Evolutionary conservation across 2,329 filamentous ascomycete genomes (phyloP), one percentile per base, ranked within the genome.

Genomic region (Dactylellina cionopaga): DNA sequence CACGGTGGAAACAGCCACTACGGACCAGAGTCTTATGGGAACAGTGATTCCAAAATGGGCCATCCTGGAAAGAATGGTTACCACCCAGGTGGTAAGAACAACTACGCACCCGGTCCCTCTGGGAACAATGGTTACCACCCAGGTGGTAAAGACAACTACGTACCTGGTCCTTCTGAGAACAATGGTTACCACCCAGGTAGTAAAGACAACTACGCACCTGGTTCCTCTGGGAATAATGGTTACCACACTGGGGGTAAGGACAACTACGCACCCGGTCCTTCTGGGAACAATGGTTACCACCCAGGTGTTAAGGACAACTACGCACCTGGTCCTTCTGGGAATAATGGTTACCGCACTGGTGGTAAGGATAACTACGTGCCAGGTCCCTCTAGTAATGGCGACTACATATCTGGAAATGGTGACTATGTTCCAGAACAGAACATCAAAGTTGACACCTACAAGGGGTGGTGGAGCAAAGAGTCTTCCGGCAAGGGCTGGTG

Each of bases 401-500:
- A 31, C 5, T 6, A 44, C 33, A 15, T n/a, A n/a, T n/a, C 41
- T 39, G 58, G 44, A 11, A 22, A 58, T 2, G 62, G 39, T 9
- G 60, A 17, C 22, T 47, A 43, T 11, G 47, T 2, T 2, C 22
- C 41, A 15, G 31, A 35, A 3, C n/a, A 49, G 5, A 15, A 55
- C 3, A 41, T 39, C 24, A 29, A 47, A 22, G 10, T 24, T 22
- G 51, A 51, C n/a, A 52, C n/a, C 35, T 43, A 51, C 25, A 56
- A 66, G n/a, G 54, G 44, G 17, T 59, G 39, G 52, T 59, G 52
- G 52, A 41, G 22, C 7, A 66, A 46, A n/a, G 39, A 37, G 3
- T 33, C 39, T 9, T 49, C 27, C 33, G 29, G 49, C 15, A 68
- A 68, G 24, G 64, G 64, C 13, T 62, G 58, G 66, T 52, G 58